A percentile compares a stretch with the other conserved stretches of the same genome.
Evolutionary conservation across 176 grass and related monocot genomes (phyloP).

Genomic region (Avena insularis): DNA sequence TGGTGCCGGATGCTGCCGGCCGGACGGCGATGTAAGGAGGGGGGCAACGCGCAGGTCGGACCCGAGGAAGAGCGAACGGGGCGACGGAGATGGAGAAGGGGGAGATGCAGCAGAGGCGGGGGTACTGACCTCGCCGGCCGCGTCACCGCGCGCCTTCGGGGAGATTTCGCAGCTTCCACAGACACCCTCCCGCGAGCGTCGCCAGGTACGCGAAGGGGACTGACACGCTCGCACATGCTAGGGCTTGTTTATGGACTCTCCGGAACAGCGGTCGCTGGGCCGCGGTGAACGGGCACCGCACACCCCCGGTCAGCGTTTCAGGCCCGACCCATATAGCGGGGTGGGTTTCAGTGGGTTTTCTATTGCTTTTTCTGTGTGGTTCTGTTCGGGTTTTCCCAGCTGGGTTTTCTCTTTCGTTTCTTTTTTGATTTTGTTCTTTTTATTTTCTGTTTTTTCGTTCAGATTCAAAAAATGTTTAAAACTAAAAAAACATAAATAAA

Average conservation of each 20-base stretch:
- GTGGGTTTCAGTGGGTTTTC: too few species aligned
- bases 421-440: too few species aligned
- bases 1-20: not conserved
- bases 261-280: not conserved
- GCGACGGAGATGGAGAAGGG: not conserved
- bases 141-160: not conserved
- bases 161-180: constrained; percentile 40
- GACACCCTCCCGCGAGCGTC: constrained; percentile 36
- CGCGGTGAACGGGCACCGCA: not conserved
- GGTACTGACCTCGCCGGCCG: constrained; percentile 38
- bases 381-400: too few species aligned
- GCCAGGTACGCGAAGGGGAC: constrained; percentile 21
- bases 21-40: not conserved
- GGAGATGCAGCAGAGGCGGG: not conserved
- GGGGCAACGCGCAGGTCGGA: not conserved
- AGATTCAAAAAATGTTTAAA: too few species aligned
- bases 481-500: too few species aligned
- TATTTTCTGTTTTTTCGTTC: too few species aligned
- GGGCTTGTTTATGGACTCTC: constrained; percentile 15
- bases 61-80: not conserved
- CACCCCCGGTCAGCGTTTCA: too few species aligned
- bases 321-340: too few species aligned
- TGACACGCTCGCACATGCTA: not conserved
- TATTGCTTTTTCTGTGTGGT: too few species aligned
- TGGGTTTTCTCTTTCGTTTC: too few species aligned